Base-by-base conservation (phyloP, 1,284 basidiomycete genomes). In the Pseudozyma pruni region DNA sequence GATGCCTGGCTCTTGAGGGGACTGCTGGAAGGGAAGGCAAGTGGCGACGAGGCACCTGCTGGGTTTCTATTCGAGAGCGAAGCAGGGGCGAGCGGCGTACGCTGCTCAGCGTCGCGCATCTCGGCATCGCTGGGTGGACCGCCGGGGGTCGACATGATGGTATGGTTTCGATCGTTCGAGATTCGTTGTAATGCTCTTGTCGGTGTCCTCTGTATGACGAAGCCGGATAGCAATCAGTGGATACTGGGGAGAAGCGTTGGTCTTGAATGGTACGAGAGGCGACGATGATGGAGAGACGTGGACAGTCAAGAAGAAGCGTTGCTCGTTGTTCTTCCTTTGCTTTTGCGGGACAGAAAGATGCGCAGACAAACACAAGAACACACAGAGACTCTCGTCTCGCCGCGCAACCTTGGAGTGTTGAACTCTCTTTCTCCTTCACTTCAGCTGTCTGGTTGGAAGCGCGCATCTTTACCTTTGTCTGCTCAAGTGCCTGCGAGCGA, bases 1-100 rank as follows among this genome's bases (percentile, higher is more conserved):
- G 62, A 64, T 6, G 66, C 53, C 34, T 57, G 52, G 39, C 66
- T 75, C 41, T 74, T 76, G 35, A 64, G 70, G 3, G 78, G 78
- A 44, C 78, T 80, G 48, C 74, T 76, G 0, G 78, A 79, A 5
- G 78, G 78, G 48, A 79, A 73, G 2, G 72, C 75, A 8, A 80
- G 55, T 2, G 73, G 71, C 33, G 76, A 78, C 20, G 69, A 72
- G n/a, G 70, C 64, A 13, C 61, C 62, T 37, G 44, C 58, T 45
- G 47, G 40, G 47, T 51, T 58, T 22, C 53, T 40, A 23, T 66
- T 66, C 11, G 61, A 70, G 29, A 61, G 39, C 7, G 67, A 49
- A 22, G 61, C 68, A 25, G 68, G 68, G 10, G 68, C 61, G 19
- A 71, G 61, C 29, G 68, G 68, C 14, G 57, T 66, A 32, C 68